Percentiles rank a stretch among this genome's conserved stretches.
Conservation (phyloP, 768 basidiomycete species). For the Multifurca ochricompacta region DNA sequence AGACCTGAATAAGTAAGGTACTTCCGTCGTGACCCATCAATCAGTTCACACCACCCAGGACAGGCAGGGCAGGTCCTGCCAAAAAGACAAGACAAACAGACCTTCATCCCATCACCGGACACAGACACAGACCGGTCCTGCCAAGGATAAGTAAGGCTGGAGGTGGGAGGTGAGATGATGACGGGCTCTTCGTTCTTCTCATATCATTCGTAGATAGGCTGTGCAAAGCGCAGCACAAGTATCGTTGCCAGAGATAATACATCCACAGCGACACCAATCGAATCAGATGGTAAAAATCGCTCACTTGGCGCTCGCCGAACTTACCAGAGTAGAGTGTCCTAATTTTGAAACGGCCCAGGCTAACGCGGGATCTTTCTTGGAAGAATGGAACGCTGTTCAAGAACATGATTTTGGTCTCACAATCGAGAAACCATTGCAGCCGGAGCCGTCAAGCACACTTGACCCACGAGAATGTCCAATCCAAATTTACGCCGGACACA, state of each 20-base stretch:
- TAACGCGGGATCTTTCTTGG: background rate
- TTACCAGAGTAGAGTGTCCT: background rate
- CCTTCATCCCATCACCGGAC: background rate
- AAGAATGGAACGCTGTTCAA: background rate
- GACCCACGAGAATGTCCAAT: constrained; percentile 5
- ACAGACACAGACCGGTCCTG: constrained; percentile 1
- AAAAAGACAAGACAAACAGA: background rate
- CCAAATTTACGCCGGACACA: constrained; percentile 36
- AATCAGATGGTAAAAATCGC: background rate
- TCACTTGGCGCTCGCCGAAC: constrained; percentile 1
- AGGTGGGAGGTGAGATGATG: background rate
- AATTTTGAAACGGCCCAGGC: background rate
- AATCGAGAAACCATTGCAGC: background rate
- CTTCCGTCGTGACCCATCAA: background rate
- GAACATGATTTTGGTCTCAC: background rate
- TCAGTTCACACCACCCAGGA: background rate
- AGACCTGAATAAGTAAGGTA: background rate
- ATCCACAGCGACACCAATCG: background rate
- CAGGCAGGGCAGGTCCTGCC: background rate
- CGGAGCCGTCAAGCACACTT: background rate
- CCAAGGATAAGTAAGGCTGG: background rate
- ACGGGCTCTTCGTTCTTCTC: background rate
- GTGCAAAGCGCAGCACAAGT: background rate
- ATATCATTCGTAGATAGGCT: background rate
- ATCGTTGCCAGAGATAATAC: too few relatives aligned